Evolutionary conservation across 1,139 yeast species (phyloP).

Genomic region (Protomyces gravidus): DNA sequence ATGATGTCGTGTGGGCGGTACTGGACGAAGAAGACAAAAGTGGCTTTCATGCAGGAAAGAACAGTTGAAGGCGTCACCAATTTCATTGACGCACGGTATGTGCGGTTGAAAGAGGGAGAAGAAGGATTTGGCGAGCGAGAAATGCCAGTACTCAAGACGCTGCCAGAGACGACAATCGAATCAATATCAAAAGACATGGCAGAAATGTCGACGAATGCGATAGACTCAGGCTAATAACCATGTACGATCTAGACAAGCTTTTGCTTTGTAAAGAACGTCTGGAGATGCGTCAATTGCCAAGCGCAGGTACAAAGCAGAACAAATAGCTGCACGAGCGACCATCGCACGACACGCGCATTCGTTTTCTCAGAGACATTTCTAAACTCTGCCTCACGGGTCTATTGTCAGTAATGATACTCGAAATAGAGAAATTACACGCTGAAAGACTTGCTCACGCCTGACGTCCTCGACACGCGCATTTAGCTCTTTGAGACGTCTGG

Average conservation of each 20-base stretch:
- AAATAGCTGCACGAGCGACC: constrained; percentile 60
- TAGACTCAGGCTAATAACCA: too few relatives aligned
- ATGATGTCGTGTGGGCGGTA: constrained; percentile 55
- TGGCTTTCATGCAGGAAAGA: constrained; percentile 60
- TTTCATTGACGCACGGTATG: constrained; percentile 72
- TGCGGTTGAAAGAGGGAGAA: constrained; percentile 62
- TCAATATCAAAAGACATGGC: too few relatives aligned
- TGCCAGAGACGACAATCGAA: background rate
- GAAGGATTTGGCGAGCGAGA: constrained; percentile 51
- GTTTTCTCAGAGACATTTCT: constrained; percentile 65
- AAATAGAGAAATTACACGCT: constrained; percentile 43
- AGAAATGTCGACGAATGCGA: too few relatives aligned
- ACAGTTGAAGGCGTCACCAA: constrained; percentile 64
- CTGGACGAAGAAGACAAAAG: constrained; percentile 52
- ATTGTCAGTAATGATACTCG: background rate
- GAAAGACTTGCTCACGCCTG: constrained; percentile 59
- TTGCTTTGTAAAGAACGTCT: constrained; percentile 62
- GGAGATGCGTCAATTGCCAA: constrained; percentile 64
- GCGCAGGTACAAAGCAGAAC: constrained; percentile 57
- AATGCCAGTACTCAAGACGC: background rate
- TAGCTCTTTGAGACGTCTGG: constrained; percentile 52
- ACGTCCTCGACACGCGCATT: constrained; percentile 55
- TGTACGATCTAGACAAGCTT: constrained; percentile 55
- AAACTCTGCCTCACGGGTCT: constrained; percentile 62
- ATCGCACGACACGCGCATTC: constrained; percentile 59